Evolutionary conservation across 495 filamentous ascomycete genomes (phyloP).

Genomic region (Schizothecium vesticola): DNA sequence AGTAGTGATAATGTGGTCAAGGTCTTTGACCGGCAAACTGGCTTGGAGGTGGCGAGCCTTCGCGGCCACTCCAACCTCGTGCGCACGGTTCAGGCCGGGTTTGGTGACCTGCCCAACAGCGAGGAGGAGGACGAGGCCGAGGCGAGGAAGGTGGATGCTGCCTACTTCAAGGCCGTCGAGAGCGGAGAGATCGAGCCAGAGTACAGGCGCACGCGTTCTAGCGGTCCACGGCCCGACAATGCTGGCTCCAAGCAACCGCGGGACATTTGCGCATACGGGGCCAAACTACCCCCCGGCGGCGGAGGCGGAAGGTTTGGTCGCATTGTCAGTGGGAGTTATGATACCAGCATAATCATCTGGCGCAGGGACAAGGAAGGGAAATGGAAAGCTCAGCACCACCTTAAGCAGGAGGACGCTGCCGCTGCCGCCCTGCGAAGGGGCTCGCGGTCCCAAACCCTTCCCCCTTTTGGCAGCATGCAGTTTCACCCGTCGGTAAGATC

Average conservation of each 20-base stretch:
- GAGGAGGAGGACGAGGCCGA: constrained; percentile 64
- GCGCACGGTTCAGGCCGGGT: constrained; percentile 88
- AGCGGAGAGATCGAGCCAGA: constrained; percentile 45
- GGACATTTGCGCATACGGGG: constrained; percentile 71
- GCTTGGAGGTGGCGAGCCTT: constrained; percentile 82
- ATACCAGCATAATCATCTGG: constrained; percentile 94
- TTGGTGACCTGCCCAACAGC: constrained; percentile 79
- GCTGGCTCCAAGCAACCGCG: constrained; percentile 70
- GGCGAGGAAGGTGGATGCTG: constrained; percentile 64
- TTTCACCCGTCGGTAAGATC: constrained; percentile 19
- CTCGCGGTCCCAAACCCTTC: neutral
- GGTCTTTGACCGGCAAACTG: constrained; percentile 80
- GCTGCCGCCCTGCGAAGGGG: constrained; percentile 30
- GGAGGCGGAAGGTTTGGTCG: constrained; percentile 79
- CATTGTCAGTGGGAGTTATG: constrained; percentile 93
- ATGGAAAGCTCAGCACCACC: constrained; percentile 67
- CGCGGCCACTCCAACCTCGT: constrained; percentile 77
- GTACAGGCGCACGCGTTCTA: constrained; percentile 16
- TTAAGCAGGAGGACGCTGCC: constrained; percentile 62
- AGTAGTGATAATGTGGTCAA: constrained; percentile 93
- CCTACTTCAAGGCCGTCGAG: constrained; percentile 64
- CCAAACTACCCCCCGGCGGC: constrained; percentile 80
- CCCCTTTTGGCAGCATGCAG: neutral
- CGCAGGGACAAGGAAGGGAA: constrained; percentile 71
- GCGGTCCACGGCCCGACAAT: constrained; percentile 54